These are phyloP conservation scores for Polyporus tsugae DNA, from an alignment of 1,284 basidiomycete species.

Conservation along the genomic window DNA sequence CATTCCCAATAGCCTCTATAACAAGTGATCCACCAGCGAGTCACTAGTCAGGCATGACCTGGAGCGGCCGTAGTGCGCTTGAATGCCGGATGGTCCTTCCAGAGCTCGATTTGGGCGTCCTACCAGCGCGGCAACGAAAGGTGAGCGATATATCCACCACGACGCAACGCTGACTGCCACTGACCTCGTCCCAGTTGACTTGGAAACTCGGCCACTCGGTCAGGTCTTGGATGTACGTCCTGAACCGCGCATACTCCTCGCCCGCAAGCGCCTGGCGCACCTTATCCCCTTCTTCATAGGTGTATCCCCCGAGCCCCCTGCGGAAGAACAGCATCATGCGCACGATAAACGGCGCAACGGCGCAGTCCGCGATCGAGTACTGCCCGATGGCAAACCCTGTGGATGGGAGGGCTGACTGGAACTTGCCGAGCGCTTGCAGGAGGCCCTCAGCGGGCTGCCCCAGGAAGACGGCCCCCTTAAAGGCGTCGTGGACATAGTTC, in stretches of 20 bases:
- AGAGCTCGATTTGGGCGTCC: constrained; percentile 16
- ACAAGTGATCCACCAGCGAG: not conserved
- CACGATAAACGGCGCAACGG: constrained; percentile 50
- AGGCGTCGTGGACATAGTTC: constrained; percentile 50
- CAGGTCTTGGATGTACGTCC: constrained; percentile 42
- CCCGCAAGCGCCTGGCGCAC: constrained; percentile 39
- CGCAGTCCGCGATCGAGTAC: constrained; percentile 62
- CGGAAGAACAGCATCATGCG: constrained; percentile 38
- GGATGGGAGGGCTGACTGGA: constrained; percentile 44
- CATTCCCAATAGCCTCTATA: not conserved
- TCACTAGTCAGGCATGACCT: not conserved
- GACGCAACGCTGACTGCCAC: constrained; percentile 12
- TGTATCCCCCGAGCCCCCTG: constrained; percentile 44
- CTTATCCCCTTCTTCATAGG: constrained; percentile 39
- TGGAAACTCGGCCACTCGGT: constrained; percentile 42
- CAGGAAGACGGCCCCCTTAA: constrained; percentile 39
- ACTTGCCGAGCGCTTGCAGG: constrained; percentile 41
- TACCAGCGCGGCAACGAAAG: not conserved
- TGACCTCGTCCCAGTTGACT: constrained; percentile 44
- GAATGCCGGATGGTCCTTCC: constrained; percentile 17
- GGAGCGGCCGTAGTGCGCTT: not conserved
- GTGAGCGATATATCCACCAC: not conserved
- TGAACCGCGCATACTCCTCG: constrained; percentile 43
- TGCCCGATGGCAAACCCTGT: constrained; percentile 45
- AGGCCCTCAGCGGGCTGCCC: constrained; percentile 51